phyloP scores from a whole-genome alignment of 2,329 filamentous ascomycete species.

The Trichoderma sp. region DNA sequence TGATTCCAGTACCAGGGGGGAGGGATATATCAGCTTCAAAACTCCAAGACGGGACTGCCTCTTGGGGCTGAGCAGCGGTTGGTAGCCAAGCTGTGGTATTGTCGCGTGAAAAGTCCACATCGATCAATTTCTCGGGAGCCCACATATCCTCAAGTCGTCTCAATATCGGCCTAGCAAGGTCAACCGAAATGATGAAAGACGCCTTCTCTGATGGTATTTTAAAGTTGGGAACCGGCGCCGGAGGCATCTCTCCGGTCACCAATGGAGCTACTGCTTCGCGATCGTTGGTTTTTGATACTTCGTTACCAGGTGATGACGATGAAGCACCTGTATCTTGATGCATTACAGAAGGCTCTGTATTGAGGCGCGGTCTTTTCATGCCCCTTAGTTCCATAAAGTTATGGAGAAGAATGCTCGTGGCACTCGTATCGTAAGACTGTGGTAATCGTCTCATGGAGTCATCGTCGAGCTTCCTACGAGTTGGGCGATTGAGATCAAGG shows the following conservation, averaged over 20 bases:
- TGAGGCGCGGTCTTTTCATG: slow-evolving; percentile 27
- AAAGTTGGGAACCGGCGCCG: slow-evolving; percentile 23
- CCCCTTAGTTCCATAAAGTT: slow-evolving; percentile 33
- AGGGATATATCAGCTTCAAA: slow-evolving; percentile 71
- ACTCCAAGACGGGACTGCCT: slow-evolving; percentile 37
- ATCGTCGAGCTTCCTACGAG: not conserved
- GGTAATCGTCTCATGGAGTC: slow-evolving; percentile 19
- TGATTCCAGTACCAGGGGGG: slow-evolving; percentile 64
- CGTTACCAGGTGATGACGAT: not conserved
- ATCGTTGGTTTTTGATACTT: not conserved
- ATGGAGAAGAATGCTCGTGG: slow-evolving; percentile 30
- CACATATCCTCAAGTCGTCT: slow-evolving; percentile 49
- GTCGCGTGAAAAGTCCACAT: slow-evolving; percentile 54
- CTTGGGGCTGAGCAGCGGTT: slow-evolving; percentile 18
- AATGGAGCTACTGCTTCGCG: not conserved
- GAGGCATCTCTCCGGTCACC: not conserved
- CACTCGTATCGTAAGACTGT: slow-evolving; percentile 21
- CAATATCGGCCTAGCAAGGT: slow-evolving; percentile 46
- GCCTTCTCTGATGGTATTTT: slow-evolving; percentile 21
- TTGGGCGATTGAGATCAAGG: not conserved
- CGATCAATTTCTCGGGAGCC: slow-evolving; percentile 51
- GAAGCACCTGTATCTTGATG: not conserved
- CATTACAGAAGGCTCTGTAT: not conserved
- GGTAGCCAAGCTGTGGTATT: slow-evolving; percentile 26
- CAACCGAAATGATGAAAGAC: slow-evolving; percentile 51